Evolutionary conservation across 768 basidiomycete genomes (phyloP), one percentile per base, ranked within the genome.

Genomic region (Hericium coralloides): DNA sequence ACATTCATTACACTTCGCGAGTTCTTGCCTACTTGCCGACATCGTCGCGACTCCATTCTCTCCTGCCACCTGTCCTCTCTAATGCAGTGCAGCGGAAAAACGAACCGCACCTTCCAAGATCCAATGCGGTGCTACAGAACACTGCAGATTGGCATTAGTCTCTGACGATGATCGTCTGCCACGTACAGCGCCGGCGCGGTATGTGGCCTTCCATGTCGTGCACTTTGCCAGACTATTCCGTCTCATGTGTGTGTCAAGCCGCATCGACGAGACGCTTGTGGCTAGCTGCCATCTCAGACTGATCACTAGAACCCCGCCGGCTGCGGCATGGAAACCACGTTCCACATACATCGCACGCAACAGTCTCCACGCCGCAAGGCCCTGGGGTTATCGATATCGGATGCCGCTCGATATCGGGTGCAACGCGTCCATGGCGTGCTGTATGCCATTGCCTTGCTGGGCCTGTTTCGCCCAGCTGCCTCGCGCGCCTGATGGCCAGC

Each of bases 301-400:
- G 43, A 45, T 45, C 43, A 45, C n/a, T 17, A 45, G 43, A 45
- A 45, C 43, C n/a, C 17, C 43, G 20, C n/a, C 43, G n/a, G 43
- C 43, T 45, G 43, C n/a, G n/a, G 43, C 43, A 45, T 45, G 43
- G 43, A 45, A 18, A 45, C 49, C 49, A 50, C 26, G 23, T 50
- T 23, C 49, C 23, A 17, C 49, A 50, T 31, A 50, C 23, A 14
- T 20, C 49, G 26, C 49, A 2, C 49, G 25, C n/a, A 20, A n/a
- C n/a, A 20, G 43, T 45, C 49, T 50, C 49, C 49, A 25, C 23
- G 49, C 49, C 26, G 23, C 26, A 23, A 50, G 22, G 49, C 26
- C 49, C 23, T 25, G 23, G 49, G 49, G 52, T 52, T 36, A 52
- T 52, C 52, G 52, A 52, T 52, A 52, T 52, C 52, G 14, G 52